Conservation (phyloP, 257 asterid species). For the Solanum ossicruentum region DNA sequence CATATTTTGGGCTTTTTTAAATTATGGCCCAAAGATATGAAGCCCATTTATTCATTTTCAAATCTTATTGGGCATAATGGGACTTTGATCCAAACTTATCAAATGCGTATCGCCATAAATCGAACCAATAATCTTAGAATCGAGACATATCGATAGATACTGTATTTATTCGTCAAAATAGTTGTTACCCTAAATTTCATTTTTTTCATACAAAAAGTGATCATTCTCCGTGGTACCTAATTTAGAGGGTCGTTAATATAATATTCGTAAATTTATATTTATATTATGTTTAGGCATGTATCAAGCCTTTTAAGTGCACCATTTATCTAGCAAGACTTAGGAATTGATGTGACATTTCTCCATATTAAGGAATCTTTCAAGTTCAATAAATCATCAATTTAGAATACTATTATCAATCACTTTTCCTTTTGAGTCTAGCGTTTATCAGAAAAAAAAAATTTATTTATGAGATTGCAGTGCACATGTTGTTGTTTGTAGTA, state of each 20-base stretch:
- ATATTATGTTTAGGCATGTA: not conserved
- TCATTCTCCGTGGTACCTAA: not conserved
- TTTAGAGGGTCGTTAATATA: not conserved
- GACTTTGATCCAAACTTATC: too few relatives aligned
- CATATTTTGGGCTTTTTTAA: not conserved
- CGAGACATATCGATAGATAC: not conserved
- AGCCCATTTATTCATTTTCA: not conserved
- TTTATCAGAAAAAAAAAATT: not conserved
- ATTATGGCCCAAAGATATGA: not conserved
- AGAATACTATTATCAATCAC: not conserved
- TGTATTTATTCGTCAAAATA: not conserved
- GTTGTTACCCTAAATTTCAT: not conserved
- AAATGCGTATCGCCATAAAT: not conserved
- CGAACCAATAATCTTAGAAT: not conserved
- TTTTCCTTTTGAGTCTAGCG: not conserved
- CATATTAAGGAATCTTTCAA: not conserved
- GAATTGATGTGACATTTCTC: not conserved
- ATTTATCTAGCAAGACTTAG: not conserved
- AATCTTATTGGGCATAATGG: not conserved
- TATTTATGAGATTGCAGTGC: too few relatives aligned
- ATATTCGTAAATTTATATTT: not conserved
- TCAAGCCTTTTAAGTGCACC: too few relatives aligned
- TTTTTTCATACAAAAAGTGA: not conserved
- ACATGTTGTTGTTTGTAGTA: not conserved
- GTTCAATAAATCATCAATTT: not conserved